phyloP scores from a whole-genome alignment of 768 basidiomycete genomes.

The Rhodotorula sphaerocarpa region DNA sequence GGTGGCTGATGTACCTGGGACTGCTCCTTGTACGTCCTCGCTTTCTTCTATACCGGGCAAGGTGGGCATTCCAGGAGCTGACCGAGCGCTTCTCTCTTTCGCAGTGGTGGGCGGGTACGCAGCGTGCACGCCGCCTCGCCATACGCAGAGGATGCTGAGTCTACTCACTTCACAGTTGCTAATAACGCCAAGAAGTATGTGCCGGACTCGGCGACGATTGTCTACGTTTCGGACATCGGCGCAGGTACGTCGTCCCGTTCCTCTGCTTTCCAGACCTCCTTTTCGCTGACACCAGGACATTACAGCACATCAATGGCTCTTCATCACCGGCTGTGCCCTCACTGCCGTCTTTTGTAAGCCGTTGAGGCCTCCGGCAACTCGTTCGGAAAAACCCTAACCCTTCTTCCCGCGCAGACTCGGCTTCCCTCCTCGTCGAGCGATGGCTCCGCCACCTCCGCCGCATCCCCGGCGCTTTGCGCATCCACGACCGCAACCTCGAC shows the following conservation, averaged over 20 bases:
- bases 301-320: conserved; percentile 37
- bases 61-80: too few species aligned
- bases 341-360: conserved; percentile 42
- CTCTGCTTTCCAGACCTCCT: too few species aligned
- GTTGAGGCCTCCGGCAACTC: too few species aligned
- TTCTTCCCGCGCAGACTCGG: background rate
- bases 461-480: conserved; percentile 42
- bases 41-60: background rate
- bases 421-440: conserved; percentile 43
- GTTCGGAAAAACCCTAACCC: too few species aligned
- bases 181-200: conserved; percentile 14
- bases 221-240: conserved; percentile 45
- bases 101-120: background rate
- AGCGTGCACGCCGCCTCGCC: too few species aligned
- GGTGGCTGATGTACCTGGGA: conserved; percentile 7
- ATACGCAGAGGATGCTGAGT: too few species aligned
- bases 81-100: background rate
- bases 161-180: background rate
- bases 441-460: conserved; percentile 46
- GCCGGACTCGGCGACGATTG: conserved; percentile 16
- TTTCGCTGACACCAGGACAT: too few species aligned
- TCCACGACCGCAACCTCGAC: conserved; percentile 42
- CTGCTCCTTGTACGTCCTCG: background rate
- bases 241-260: too few species aligned
- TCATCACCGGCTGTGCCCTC: conserved; percentile 38